phyloP scores from a whole-genome alignment of 192 early-diverging fungal genomes.

The Rhizoclosmatium globosum region DNA sequence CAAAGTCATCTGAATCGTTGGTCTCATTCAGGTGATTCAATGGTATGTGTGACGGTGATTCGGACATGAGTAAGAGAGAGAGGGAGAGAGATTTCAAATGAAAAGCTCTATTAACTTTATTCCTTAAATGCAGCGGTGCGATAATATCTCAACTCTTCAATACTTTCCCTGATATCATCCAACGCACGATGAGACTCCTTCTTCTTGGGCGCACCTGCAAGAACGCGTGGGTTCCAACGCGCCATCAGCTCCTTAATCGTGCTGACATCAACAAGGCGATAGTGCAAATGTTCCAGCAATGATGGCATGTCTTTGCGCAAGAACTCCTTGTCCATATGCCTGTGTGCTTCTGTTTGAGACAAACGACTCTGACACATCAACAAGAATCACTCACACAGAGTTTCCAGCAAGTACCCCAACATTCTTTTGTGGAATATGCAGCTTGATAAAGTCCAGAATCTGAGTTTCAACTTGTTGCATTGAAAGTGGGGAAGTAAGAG shows the following conservation, averaged over 20 bases:
- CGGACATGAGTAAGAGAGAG: too few relatives aligned
- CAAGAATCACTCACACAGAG: conserved; percentile 54
- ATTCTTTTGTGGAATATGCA: conserved; percentile 67
- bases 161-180: conserved; percentile 93
- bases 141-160: conserved; percentile 87
- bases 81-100: too few relatives aligned
- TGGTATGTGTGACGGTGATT: too few relatives aligned
- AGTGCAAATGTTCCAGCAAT: conserved; percentile 80
- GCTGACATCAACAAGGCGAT: conserved; percentile 86
- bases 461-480: conserved; percentile 74
- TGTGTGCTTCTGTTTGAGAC: background rate
- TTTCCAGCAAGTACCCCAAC: conserved; percentile 88
- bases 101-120: background rate
- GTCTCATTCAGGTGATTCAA: too few relatives aligned
- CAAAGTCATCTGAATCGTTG: too few relatives aligned
- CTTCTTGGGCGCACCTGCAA: conserved; percentile 68
- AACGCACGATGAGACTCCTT: conserved; percentile 72
- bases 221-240: conserved; percentile 71
- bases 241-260: conserved; percentile 87
- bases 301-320: conserved; percentile 81
- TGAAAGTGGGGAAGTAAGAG: conserved; percentile 71
- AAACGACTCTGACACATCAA: background rate
- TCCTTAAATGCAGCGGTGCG: conserved; percentile 66
- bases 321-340: conserved; percentile 91
- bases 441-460: conserved; percentile 78